These are phyloP conservation scores for Penicillium sp. DNA, from an alignment of 2,329 filamentous ascomycete species.

Conservation along the genomic window DNA sequence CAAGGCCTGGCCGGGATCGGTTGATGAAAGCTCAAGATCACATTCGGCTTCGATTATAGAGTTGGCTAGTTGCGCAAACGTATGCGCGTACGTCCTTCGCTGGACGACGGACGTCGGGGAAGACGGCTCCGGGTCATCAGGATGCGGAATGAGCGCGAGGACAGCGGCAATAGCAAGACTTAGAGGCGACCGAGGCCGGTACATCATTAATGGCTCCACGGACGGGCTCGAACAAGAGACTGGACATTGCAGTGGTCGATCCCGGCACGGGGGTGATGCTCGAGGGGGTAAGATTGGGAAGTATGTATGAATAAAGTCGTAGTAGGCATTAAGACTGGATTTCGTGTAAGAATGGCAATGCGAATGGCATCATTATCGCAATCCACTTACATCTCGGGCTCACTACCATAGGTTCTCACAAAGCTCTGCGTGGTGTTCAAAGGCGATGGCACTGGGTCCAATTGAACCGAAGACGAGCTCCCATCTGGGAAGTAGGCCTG, in stretches of 20 bases:
- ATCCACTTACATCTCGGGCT: constrained; percentile 40
- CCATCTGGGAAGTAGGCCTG: constrained; percentile 34
- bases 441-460: constrained; percentile 30
- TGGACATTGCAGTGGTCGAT: constrained; percentile 35
- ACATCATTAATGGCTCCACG: constrained; percentile 32
- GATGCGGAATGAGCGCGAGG: constrained; percentile 44
- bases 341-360: constrained; percentile 15
- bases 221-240: constrained; percentile 30
- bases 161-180: constrained; percentile 46
- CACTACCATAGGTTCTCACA: constrained; percentile 42
- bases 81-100: constrained; percentile 41
- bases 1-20: constrained; percentile 42
- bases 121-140: constrained; percentile 37
- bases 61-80: constrained; percentile 40
- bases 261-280: constrained; percentile 25
- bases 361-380: background rate
- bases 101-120: constrained; percentile 34
- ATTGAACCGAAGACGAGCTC: constrained; percentile 23
- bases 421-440: constrained; percentile 26
- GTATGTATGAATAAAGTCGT: constrained; percentile 47
- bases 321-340: constrained; percentile 45
- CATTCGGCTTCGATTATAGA: constrained; percentile 43
- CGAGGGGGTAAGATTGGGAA: constrained; percentile 46
- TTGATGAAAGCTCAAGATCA: constrained; percentile 41
- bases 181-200: constrained; percentile 42